Evolutionary conservation across 768 basidiomycete genomes (phyloP).

Genomic region (Podaxis carcinomalis): DNA sequence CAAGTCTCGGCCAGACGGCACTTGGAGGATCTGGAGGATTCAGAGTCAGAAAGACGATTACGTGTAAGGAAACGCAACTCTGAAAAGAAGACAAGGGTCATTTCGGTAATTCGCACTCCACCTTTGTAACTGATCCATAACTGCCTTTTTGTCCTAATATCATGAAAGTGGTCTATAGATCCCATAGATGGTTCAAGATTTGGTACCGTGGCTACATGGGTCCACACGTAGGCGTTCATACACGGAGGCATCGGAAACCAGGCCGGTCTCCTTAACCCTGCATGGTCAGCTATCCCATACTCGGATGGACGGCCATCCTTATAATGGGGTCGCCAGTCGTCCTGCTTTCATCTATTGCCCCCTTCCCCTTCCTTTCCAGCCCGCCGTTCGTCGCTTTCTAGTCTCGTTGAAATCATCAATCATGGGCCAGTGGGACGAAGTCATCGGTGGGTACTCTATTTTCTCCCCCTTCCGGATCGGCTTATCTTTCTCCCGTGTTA

Average conservation of each 20-base stretch:
- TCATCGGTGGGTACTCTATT: slow-evolving; percentile 19
- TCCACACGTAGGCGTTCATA: background rate
- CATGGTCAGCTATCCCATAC: background rate
- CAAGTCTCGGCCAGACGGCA: background rate
- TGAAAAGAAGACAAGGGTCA: background rate
- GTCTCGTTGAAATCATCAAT: slow-evolving; percentile 11
- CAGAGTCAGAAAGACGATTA: background rate
- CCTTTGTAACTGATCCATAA: background rate
- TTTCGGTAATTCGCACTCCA: background rate
- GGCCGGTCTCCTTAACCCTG: background rate
- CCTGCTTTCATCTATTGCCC: background rate
- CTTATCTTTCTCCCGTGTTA: slow-evolving; percentile 6
- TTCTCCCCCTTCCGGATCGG: slow-evolving; percentile 16
- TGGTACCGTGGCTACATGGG: background rate
- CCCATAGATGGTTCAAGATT: background rate
- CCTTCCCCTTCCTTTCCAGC: background rate
- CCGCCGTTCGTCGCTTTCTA: background rate
- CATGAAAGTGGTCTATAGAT: background rate
- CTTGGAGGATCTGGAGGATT: background rate
- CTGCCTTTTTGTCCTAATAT: no score
- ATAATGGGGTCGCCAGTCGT: background rate
- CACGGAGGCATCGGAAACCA: background rate
- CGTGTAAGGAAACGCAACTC: background rate
- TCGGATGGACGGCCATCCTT: background rate
- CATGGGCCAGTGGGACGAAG: slow-evolving; percentile 24